phyloP scores from a whole-genome alignment of 2,329 filamentous ascomycete species.

The Epichloe festucae region DNA sequence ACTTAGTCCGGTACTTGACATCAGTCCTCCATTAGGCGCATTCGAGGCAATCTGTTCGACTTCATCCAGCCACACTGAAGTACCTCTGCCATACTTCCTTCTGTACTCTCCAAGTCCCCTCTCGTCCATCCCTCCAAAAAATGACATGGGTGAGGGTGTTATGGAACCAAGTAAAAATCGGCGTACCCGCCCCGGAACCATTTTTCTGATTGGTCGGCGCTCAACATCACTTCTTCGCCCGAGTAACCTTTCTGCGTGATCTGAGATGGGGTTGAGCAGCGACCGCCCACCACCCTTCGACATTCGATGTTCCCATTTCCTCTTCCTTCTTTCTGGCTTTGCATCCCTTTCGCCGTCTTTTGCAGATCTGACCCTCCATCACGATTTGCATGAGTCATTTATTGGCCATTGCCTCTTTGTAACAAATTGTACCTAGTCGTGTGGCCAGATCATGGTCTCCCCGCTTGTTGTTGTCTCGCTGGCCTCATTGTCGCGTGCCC shows the following conservation, averaged over 20 bases:
- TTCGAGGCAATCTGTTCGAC: neutral
- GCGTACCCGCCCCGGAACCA: slow-evolving; percentile 20
- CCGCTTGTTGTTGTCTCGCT: neutral
- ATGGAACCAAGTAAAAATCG: slow-evolving; percentile 18
- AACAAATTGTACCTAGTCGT: neutral
- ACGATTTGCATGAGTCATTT: slow-evolving; percentile 20
- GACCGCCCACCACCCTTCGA: slow-evolving; percentile 10
- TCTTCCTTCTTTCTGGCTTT: slow-evolving; percentile 13
- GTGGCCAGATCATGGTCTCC: neutral
- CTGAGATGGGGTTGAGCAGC: slow-evolving; percentile 12
- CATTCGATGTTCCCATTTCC: slow-evolving; percentile 8
- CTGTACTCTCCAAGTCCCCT: neutral
- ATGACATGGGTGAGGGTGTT: slow-evolving; percentile 2
- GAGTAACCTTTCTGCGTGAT: slow-evolving; percentile 21
- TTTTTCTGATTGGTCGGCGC: slow-evolving; percentile 27
- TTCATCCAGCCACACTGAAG: neutral
- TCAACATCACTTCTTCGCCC: slow-evolving; percentile 21
- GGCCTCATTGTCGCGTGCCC: slow-evolving; percentile 18
- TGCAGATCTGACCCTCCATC: slow-evolving; percentile 13
- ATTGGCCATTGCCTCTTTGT: slow-evolving; percentile 1
- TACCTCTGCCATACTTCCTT: neutral
- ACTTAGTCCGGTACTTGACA: neutral
- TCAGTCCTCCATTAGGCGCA: neutral
- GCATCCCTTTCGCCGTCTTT: slow-evolving; percentile 11
- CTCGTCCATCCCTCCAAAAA: neutral